phyloP scores from a whole-genome alignment of 768 basidiomycete species.

The Boletus eberwhitei region DNA sequence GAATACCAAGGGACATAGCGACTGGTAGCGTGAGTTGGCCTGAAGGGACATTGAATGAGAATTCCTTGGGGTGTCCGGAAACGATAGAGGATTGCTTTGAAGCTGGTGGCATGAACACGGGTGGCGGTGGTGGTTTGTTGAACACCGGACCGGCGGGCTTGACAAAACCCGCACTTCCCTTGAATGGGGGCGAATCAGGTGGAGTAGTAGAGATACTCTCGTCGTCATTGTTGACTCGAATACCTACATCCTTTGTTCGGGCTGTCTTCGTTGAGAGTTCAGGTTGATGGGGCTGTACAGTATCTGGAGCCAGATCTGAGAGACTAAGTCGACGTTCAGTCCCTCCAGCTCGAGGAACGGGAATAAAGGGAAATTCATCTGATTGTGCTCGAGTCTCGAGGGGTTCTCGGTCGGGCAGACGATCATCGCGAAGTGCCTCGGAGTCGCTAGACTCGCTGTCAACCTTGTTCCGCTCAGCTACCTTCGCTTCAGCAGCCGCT shows the following conservation, averaged over 20 bases:
- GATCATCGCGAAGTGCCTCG: slow-evolving; percentile 27
- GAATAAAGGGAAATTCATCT: not conserved
- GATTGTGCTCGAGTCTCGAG: not conserved
- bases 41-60: slow-evolving; percentile 34
- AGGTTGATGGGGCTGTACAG: slow-evolving; percentile 13
- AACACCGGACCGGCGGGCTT: slow-evolving; percentile 50
- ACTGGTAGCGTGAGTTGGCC: slow-evolving; percentile 42
- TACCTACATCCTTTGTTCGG: slow-evolving; percentile 1
- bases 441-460: slow-evolving; percentile 29
- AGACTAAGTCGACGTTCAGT: slow-evolving; percentile 47
- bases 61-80: slow-evolving; percentile 26
- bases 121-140: slow-evolving; percentile 45
- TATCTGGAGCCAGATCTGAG: slow-evolving; percentile 55
- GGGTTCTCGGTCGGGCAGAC: slow-evolving; percentile 5
- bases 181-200: slow-evolving; percentile 50
- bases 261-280: slow-evolving; percentile 24
- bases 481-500: slow-evolving; percentile 62
- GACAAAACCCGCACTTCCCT: slow-evolving; percentile 24
- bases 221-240: slow-evolving; percentile 9
- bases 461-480: slow-evolving; percentile 60
- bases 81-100: slow-evolving; percentile 12
- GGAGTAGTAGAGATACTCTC: slow-evolving; percentile 55
- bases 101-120: slow-evolving; percentile 26
- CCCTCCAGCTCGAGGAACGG: slow-evolving; percentile 1
- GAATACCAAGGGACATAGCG: slow-evolving; percentile 46